phyloP scores from a whole-genome alignment of 2,329 filamentous ascomycete genomes.

The Phyllosticta capitalensis region DNA sequence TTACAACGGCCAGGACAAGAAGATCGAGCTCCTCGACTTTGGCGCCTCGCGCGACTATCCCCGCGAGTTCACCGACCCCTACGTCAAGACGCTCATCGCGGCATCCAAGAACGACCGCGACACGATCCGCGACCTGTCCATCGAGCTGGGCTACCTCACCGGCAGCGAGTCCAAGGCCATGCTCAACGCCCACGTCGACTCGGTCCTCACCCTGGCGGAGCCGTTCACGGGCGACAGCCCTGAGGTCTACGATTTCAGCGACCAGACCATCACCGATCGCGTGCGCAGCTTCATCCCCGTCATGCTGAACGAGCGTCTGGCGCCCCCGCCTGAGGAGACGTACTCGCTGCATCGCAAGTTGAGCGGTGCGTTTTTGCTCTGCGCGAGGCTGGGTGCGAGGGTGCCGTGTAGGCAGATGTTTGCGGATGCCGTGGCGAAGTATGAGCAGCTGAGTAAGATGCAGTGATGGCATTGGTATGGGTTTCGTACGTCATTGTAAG shows the following conservation, averaged over 20 bases:
- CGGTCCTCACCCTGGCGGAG: slow-evolving; percentile 82
- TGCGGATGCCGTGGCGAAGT: slow-evolving; percentile 40
- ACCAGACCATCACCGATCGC: slow-evolving; percentile 93
- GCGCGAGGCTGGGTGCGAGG: slow-evolving; percentile 72
- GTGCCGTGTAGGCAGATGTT: slow-evolving; percentile 80
- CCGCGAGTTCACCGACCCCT: slow-evolving; percentile 65
- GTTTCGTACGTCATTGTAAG: neutral
- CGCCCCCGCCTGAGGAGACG: slow-evolving; percentile 92
- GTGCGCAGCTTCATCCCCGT: slow-evolving; percentile 81
- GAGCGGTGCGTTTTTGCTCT: slow-evolving; percentile 88
- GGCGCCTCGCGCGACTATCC: slow-evolving; percentile 85
- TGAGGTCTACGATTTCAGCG: slow-evolving; percentile 79
- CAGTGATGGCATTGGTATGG: neutral
- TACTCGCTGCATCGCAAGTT: slow-evolving; percentile 93
- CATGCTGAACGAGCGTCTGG: slow-evolving; percentile 82
- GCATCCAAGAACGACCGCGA: slow-evolving; percentile 62
- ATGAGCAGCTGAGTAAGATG: slow-evolving; percentile 11
- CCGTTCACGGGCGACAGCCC: slow-evolving; percentile 70
- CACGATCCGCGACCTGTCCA: slow-evolving; percentile 57
- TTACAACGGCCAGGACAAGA: slow-evolving; percentile 62
- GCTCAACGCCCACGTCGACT: slow-evolving; percentile 83
- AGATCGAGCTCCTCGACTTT: slow-evolving; percentile 89
- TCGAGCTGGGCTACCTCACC: slow-evolving; percentile 80
- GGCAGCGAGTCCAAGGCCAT: slow-evolving; percentile 78
- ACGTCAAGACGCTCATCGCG: slow-evolving; percentile 70